Evolutionary conservation across 2,329 filamentous ascomycete species (phyloP).

Genomic region (Ilyonectria sp.): DNA sequence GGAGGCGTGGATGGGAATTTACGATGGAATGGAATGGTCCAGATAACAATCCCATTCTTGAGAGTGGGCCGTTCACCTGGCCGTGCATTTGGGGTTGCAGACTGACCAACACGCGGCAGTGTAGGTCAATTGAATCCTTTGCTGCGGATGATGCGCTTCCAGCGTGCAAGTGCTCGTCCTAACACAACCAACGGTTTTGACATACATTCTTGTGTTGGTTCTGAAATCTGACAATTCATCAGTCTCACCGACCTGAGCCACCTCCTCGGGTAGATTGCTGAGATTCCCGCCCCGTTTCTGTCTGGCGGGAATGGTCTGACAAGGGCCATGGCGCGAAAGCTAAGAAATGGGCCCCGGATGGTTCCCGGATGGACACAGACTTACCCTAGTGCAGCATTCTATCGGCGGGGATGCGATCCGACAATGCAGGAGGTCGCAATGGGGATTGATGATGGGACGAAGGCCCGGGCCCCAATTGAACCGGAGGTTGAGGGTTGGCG

Average conservation of each 20-base stretch:
- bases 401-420: constrained; percentile 29
- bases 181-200: neutral
- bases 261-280: constrained; percentile 23
- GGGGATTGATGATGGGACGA: neutral
- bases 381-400: constrained; percentile 26
- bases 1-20: neutral
- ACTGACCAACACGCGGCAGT: neutral
- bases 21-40: neutral
- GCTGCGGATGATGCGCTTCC: neutral
- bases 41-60: neutral
- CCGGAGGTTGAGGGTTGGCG: constrained; percentile 2
- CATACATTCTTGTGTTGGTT: constrained; percentile 8
- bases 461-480: neutral
- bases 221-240: constrained; percentile 8
- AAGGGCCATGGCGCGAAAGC: constrained; percentile 2
- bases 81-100: neutral
- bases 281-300: constrained; percentile 23
- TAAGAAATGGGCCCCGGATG: constrained; percentile 16
- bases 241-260: constrained; percentile 1
- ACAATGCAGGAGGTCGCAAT: constrained; percentile 11
- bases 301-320: constrained; percentile 9
- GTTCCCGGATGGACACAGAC: constrained; percentile 18
- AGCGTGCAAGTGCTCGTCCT: neutral
- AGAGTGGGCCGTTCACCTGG: neutral
- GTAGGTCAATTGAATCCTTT: neutral